Evolutionary conservation across 1,139 yeast genomes (phyloP), one percentile per base, ranked within the genome.

Genomic region (Pichia sp.): DNA sequence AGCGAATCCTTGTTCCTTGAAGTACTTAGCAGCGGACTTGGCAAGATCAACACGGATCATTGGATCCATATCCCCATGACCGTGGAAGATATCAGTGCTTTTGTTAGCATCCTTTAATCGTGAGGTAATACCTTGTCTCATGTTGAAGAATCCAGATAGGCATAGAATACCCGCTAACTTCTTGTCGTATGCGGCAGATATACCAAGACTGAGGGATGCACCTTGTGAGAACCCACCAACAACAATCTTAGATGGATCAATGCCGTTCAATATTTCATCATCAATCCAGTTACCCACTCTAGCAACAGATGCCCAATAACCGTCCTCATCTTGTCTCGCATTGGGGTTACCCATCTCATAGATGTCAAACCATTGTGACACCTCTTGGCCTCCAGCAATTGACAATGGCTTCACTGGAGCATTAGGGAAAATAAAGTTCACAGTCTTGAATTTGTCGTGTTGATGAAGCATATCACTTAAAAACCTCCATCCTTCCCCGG

Each of bases 191-290:
- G 62, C 52, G 1, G 66, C 60, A 8, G 69, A 60, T 10, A 69
- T 55, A 2, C 87, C 88, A 40, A 84, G 62, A 1, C 94, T 63
- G 11, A 88, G 48, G 1, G 94, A 91, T 33, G 87, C 94, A 41
- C 98, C 98, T 60, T 91, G 98, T 7, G 94, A 80, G 55, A 91
- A 91, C 1, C 98, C 98, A 24, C 97, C 97, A 44, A 91, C 64
- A 13, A 91, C 67, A 34, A 91, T 81, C 37, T 80, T 72, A 26
- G 81, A 77, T 0, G 87, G 63, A 2, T 79, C 72, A 26, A 88
- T 72, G 4, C 93, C 83, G 6, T 56, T 56, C 7, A 69, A 72
- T 13, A 75, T 66, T 55, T 86, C 88, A 43, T 79, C 80, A 18
- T 71, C 62, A 33, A 91, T 69, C 40, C 77, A 63, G 6, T 54